phyloP scores from a whole-genome alignment of 1,284 basidiomycete species.

The Heterobasidion parviporum region DNA sequence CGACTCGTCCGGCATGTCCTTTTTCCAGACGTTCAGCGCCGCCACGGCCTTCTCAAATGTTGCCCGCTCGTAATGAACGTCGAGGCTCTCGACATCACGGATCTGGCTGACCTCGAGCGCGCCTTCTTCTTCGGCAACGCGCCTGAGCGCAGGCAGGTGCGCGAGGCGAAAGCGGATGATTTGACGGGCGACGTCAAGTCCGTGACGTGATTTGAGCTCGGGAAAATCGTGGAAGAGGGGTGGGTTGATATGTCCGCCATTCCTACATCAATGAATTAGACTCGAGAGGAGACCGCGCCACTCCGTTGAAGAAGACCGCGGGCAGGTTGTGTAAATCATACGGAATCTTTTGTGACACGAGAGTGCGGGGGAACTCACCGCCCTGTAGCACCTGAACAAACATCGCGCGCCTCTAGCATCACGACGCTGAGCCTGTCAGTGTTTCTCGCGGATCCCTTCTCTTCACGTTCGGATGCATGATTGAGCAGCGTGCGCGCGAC shows the following conservation, averaged over 20 bases:
- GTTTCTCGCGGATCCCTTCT: neutral
- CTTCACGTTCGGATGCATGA: slow-evolving; percentile 13
- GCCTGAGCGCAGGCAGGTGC: slow-evolving; percentile 41
- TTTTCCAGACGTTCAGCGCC: slow-evolving; percentile 25
- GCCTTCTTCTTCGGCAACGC: slow-evolving; percentile 37
- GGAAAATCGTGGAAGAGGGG: slow-evolving; percentile 49
- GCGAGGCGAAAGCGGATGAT: slow-evolving; percentile 54
- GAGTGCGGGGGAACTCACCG: slow-evolving; percentile 31
- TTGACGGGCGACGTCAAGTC: slow-evolving; percentile 37
- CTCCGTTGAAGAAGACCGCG: neutral
- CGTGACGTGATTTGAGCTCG: slow-evolving; percentile 38
- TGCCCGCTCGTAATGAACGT: slow-evolving; percentile 26
- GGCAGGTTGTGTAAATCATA: too few species aligned
- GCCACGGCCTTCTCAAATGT: slow-evolving; percentile 25
- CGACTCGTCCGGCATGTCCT: slow-evolving; percentile 31
- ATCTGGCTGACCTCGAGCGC: slow-evolving; percentile 33
- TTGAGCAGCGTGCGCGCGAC: slow-evolving; percentile 46
- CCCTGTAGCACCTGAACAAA: slow-evolving; percentile 64
- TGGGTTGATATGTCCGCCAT: slow-evolving; percentile 56
- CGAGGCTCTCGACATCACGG: slow-evolving; percentile 33
- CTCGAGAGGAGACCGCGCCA: neutral
- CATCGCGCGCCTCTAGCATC: slow-evolving; percentile 63
- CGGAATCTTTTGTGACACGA: neutral
- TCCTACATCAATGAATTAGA: slow-evolving; percentile 28
- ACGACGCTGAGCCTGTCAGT: slow-evolving; percentile 29